Percentiles rank a stretch among this genome's conserved stretches.
Evolutionary conservation across 306 rosid genomes (phyloP).

Genomic region (Lupinus albus): DNA sequence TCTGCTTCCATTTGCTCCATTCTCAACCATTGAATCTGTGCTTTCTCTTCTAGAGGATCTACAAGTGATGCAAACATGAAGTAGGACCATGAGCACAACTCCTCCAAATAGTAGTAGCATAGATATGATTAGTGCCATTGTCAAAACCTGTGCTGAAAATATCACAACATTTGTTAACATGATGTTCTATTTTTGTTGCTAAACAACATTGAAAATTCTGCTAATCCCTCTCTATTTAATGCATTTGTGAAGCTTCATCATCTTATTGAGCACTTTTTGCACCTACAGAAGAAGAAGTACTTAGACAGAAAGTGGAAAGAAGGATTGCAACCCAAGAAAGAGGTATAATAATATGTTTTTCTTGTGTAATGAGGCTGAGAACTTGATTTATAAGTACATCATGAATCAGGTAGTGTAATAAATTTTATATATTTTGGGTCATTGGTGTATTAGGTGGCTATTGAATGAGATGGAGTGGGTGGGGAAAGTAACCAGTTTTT

Average conservation of each 20-base stretch:
- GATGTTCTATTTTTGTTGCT: background rate
- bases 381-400: conserved; percentile 24
- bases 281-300: background rate
- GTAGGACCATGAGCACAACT: conserved; percentile 45
- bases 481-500: conserved; percentile 35
- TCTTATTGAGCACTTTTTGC: background rate
- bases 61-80: conserved; percentile 49
- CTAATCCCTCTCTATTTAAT: background rate
- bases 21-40: conserved; percentile 31
- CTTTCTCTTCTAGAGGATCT: conserved; percentile 48
- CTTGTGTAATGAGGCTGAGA: conserved; percentile 8
- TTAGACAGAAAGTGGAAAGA: background rate
- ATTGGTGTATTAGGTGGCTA: conserved; percentile 39
- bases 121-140: conserved; percentile 45
- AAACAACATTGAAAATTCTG: conserved; percentile 1
- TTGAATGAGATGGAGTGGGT: conserved; percentile 47
- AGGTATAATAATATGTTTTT: background rate
- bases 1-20: no score
- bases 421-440: background rate
- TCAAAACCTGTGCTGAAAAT: conserved; percentile 28
- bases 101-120: conserved; percentile 47
- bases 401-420: conserved; percentile 8
- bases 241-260: conserved; percentile 18
- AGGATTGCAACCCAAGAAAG: conserved; percentile 20
- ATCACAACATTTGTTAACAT: conserved; percentile 9